Conservation (phyloP, 768 basidiomycete genomes). For the Russula earlei region DNA sequence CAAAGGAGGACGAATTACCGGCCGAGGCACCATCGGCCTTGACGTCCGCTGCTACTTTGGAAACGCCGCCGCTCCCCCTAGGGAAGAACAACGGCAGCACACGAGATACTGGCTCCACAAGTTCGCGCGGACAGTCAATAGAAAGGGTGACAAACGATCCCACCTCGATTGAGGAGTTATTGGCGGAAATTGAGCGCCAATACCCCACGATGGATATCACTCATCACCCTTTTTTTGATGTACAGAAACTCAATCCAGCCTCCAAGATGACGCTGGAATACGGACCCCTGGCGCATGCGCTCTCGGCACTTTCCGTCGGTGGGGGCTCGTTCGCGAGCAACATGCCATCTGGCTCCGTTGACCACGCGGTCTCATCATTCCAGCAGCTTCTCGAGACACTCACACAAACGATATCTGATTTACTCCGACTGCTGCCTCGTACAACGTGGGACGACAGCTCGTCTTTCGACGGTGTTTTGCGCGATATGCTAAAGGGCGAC, state of each 20-base stretch:
- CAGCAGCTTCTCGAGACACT: slow-evolving; percentile 82
- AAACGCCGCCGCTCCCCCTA: slow-evolving; percentile 34
- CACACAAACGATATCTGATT: slow-evolving; percentile 82
- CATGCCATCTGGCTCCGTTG: slow-evolving; percentile 81
- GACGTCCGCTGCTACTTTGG: slow-evolving; percentile 40
- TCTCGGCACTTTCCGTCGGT: slow-evolving; percentile 78
- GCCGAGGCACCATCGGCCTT: slow-evolving; percentile 35
- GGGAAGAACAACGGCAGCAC: slow-evolving; percentile 25
- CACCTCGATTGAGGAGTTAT: slow-evolving; percentile 50
- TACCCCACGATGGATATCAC: slow-evolving; percentile 57
- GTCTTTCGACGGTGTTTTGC: slow-evolving; percentile 75
- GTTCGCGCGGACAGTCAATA: slow-evolving; percentile 53
- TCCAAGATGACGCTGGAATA: slow-evolving; percentile 77
- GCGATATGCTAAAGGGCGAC: slow-evolving; percentile 84
- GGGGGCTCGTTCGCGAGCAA: slow-evolving; percentile 77
- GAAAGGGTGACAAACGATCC: slow-evolving; percentile 39
- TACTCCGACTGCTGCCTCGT: slow-evolving; percentile 75
- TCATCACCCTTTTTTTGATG: slow-evolving; percentile 68
- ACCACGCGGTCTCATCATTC: slow-evolving; percentile 83
- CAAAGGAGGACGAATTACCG: slow-evolving; percentile 46
- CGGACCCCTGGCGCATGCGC: slow-evolving; percentile 74
- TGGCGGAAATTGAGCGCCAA: slow-evolving; percentile 55
- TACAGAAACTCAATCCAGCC: slow-evolving; percentile 60
- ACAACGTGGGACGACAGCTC: slow-evolving; percentile 89
- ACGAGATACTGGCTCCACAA: slow-evolving; percentile 41